These are phyloP conservation scores for Globisporangium sylvaticum DNA, from an alignment of 352 stramenopile species.

Conservation along the genomic window DNA sequence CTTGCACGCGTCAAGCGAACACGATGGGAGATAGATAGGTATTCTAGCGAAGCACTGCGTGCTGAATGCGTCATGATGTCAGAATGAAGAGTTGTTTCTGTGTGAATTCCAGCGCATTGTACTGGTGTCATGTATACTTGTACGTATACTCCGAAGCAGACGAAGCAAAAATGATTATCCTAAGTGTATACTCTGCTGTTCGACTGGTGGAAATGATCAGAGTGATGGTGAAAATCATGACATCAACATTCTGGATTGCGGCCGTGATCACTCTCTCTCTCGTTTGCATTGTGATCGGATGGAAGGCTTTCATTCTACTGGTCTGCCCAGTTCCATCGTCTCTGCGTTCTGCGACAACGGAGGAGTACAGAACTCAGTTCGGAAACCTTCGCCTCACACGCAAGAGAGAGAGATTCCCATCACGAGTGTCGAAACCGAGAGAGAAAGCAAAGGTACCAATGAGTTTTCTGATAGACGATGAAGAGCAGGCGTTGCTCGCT, in stretches of 20 bases:
- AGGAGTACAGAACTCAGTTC: too few relatives aligned
- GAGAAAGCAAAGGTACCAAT: background rate
- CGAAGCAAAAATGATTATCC: too few relatives aligned
- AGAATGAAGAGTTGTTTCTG: too few relatives aligned
- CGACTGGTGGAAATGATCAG: background rate
- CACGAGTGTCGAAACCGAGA: background rate
- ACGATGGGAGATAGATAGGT: background rate
- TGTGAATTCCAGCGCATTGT: too few relatives aligned
- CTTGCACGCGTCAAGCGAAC: background rate
- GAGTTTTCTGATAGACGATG: slow-evolving; percentile 11
- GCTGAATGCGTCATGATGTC: too few relatives aligned
- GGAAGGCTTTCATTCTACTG: too few relatives aligned
- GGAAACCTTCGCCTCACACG: background rate
- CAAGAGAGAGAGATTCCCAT: too few relatives aligned
- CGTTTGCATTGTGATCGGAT: background rate
- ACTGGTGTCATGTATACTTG: too few relatives aligned
- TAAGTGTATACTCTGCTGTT: background rate
- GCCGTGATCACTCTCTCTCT: background rate
- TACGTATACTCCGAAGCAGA: too few relatives aligned
- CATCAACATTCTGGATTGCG: background rate
- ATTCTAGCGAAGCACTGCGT: background rate
- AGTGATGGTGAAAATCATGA: background rate
- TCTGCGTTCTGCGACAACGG: too few relatives aligned
- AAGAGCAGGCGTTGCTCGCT: slow-evolving; percentile 13
- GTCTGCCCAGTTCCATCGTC: too few relatives aligned